phyloP scores from a whole-genome alignment of 305 asterid species.

The Plantago coronopus region DNA sequence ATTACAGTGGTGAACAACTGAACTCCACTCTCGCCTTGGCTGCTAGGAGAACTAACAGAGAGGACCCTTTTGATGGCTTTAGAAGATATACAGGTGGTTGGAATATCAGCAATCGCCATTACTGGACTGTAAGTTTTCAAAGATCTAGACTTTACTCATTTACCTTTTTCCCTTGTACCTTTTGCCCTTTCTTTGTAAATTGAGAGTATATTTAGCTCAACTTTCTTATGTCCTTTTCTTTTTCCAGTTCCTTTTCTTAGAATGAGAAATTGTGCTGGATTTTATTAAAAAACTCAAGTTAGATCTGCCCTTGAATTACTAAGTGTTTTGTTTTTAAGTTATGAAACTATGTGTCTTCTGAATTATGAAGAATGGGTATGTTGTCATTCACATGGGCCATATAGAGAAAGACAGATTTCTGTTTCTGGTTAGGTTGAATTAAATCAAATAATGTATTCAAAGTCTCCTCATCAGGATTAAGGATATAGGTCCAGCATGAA shows the following conservation, averaged over 20 bases:
- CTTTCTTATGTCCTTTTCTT: neutral
- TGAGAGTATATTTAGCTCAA: neutral
- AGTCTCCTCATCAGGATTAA: neutral
- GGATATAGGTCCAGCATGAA: neutral
- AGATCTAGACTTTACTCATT: neutral
- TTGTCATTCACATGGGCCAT: slow-evolving; percentile 5
- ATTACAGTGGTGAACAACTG: slow-evolving; percentile 30
- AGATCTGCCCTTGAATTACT: neutral
- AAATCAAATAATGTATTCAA: neutral
- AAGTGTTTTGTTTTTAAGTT: neutral
- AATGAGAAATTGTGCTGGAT: neutral
- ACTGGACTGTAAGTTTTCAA: slow-evolving; percentile 76
- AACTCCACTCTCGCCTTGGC: slow-evolving; percentile 64
- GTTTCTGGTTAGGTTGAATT: slow-evolving; percentile 1
- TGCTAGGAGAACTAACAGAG: slow-evolving; percentile 59
- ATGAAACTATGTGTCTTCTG: neutral
- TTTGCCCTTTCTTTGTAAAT: neutral
- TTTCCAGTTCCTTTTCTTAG: neutral
- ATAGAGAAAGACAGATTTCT: neutral
- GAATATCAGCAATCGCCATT: slow-evolving; percentile 78
- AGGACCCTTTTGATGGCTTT: slow-evolving; percentile 69
- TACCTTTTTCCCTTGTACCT: neutral
- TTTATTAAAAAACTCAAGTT: neutral
- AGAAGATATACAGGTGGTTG: slow-evolving; percentile 68
- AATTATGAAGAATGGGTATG: neutral